Conservation (phyloP, 2,329 filamentous ascomycete species). For the Colletotrichum sp. region DNA sequence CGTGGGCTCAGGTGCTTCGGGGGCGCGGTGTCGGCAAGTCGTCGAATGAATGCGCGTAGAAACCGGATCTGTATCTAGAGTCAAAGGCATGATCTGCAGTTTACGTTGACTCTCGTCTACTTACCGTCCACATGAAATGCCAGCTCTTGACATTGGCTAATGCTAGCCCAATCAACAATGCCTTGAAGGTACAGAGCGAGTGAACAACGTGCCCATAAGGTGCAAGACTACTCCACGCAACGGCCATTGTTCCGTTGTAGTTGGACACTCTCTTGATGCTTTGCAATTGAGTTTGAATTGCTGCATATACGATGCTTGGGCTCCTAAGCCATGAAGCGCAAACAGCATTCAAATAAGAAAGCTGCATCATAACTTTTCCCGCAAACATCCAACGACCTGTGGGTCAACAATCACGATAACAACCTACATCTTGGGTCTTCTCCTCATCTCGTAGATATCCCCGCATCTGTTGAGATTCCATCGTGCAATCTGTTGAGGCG, state of each 20-base stretch:
- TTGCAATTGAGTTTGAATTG: not conserved
- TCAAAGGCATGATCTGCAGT: not conserved
- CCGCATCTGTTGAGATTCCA: not conserved
- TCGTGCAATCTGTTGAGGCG: not conserved
- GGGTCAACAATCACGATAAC: not conserved
- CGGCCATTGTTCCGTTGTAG: not conserved
- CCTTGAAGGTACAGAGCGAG: not conserved
- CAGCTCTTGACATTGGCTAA: constrained; percentile 1
- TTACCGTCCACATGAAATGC: constrained; percentile 3
- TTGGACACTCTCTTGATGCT: not conserved
- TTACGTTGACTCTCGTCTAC: not conserved
- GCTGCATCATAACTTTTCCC: not conserved
- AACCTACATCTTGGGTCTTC: not conserved
- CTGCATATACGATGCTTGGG: not conserved
- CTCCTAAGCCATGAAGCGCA: not conserved
- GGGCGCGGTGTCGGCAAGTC: constrained; percentile 24
- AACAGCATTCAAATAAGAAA: not conserved
- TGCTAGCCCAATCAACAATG: not conserved
- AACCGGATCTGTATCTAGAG: constrained; percentile 30
- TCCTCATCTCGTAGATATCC: not conserved
- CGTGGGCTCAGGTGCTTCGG: constrained; percentile 27
- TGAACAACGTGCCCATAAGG: not conserved
- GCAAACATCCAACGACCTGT: not conserved
- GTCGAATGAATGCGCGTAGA: constrained; percentile 36
- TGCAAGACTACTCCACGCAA: not conserved